A percentile compares a stretch with the other conserved stretches of the same genome.
These are phyloP conservation scores for Sphagnum contortum DNA, from an alignment of 225 moss, liverwort and hornwort genomes.

Conservation along the genomic window DNA sequence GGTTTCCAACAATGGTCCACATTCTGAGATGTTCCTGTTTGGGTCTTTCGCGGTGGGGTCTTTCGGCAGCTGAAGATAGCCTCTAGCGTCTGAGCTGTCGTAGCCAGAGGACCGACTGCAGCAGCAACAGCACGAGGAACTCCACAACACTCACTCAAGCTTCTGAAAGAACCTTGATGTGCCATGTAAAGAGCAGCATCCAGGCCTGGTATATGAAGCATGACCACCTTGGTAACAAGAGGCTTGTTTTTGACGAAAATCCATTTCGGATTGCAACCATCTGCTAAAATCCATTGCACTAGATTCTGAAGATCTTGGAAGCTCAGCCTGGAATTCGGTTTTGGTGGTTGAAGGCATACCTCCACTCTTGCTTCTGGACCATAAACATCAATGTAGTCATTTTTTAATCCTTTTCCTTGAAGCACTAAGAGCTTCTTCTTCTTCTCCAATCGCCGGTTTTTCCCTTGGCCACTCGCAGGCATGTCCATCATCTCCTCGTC, in stretches of 20 bases:
- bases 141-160: constrained; percentile 53
- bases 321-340: constrained; percentile 33
- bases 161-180: constrained; percentile 38
- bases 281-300: constrained; percentile 70
- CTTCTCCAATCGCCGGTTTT: constrained; percentile 60
- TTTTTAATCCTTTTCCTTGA: constrained; percentile 46
- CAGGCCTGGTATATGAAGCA: constrained; percentile 74
- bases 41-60: constrained; percentile 7
- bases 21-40: neutral
- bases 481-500: too few relatives aligned
- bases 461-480: too few relatives aligned
- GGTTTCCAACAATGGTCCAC: neutral
- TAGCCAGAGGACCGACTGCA: constrained; percentile 41
- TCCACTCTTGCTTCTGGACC: constrained; percentile 69
- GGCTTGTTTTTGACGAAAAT: constrained; percentile 94
- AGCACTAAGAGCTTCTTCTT: constrained; percentile 66
- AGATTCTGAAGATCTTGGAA: constrained; percentile 73
- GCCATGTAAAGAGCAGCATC: constrained; percentile 78
- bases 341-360: constrained; percentile 45
- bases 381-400: constrained; percentile 77
- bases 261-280: constrained; percentile 83
- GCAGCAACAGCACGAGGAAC: constrained; percentile 63
- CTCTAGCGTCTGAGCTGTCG: constrained; percentile 41
- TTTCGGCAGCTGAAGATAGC: constrained; percentile 64
- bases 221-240: constrained; percentile 71